phyloP scores from a whole-genome alignment of 1,139 yeast species.

The Spencermartinsiella ligniputridi region DNA sequence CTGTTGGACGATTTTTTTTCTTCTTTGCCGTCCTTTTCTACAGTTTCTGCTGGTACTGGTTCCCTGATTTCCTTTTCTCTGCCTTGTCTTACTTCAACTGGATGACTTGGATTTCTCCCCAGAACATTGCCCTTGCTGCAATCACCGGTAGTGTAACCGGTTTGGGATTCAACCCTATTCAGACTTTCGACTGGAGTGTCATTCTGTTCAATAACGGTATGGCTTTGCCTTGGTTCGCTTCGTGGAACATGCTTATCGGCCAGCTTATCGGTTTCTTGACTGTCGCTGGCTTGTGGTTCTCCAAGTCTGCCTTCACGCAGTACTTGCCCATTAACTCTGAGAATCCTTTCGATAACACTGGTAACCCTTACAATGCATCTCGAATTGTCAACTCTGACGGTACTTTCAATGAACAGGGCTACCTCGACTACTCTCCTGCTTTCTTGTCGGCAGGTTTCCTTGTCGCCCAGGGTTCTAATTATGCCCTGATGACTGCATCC shows the following conservation, averaged over 20 bases:
- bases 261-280: constrained; percentile 41
- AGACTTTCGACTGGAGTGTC: constrained; percentile 51
- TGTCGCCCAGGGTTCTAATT: constrained; percentile 32
- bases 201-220: constrained; percentile 27
- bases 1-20: constrained; percentile 41
- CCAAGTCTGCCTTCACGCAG: constrained; percentile 48
- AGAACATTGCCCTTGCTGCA: constrained; percentile 50
- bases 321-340: constrained; percentile 52
- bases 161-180: constrained; percentile 54
- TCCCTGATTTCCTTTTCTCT: constrained; percentile 48
- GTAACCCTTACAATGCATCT: constrained; percentile 40
- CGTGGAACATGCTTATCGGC: constrained; percentile 38
- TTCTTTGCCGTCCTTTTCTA: constrained; percentile 38
- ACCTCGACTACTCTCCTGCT: constrained; percentile 44
- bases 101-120: constrained; percentile 60
- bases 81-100: constrained; percentile 55
- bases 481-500: constrained; percentile 35
- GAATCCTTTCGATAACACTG: constrained; percentile 45
- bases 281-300: constrained; percentile 44
- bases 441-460: constrained; percentile 37
- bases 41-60: constrained; percentile 51
- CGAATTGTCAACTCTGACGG: constrained; percentile 35
- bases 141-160: constrained; percentile 60
- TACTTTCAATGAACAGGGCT: constrained; percentile 28
- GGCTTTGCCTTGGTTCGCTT: constrained; percentile 45